phyloP scores from a whole-genome alignment of 2,329 filamentous ascomycete genomes.

The Hirsutella thompsonii region DNA sequence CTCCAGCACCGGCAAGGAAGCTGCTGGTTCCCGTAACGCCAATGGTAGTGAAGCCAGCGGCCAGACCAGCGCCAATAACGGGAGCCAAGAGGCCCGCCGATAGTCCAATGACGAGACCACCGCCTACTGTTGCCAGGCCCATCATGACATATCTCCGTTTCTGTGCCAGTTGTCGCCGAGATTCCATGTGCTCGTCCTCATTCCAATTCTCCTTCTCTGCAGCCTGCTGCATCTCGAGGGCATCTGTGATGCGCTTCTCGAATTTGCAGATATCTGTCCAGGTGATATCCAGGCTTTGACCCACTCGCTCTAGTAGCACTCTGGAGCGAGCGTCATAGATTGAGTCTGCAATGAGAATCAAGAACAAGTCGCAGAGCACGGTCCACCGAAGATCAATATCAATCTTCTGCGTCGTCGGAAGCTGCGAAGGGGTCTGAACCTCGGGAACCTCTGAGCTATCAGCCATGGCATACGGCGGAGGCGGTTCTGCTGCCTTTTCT shows the following conservation, averaged over 20 bases:
- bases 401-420: slow-evolving; percentile 70
- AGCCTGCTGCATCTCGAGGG: slow-evolving; percentile 92
- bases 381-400: slow-evolving; percentile 97
- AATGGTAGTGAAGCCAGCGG: slow-evolving; percentile 89
- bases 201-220: slow-evolving; percentile 96
- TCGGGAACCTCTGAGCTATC: slow-evolving; percentile 61
- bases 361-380: slow-evolving; percentile 86
- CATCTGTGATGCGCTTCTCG: slow-evolving; percentile 93
- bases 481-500: slow-evolving; percentile 34
- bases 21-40: slow-evolving; percentile 79
- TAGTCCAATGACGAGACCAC: slow-evolving; percentile 86
- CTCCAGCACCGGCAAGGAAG: slow-evolving; percentile 84
- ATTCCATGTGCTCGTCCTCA: slow-evolving; percentile 87
- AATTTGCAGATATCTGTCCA: slow-evolving; percentile 95
- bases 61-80: slow-evolving; percentile 85
- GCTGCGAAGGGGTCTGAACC: slow-evolving; percentile 69
- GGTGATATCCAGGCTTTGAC: slow-evolving; percentile 63
- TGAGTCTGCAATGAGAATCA: slow-evolving; percentile 92
- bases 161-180: slow-evolving; percentile 64
- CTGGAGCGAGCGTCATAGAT: slow-evolving; percentile 84
- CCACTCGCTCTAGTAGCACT: slow-evolving; percentile 71
- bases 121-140: slow-evolving; percentile 91
- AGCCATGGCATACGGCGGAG: slow-evolving; percentile 49
- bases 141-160: slow-evolving; percentile 86
- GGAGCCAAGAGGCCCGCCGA: slow-evolving; percentile 87